Conservation (phyloP, 306 rosid species). For the Prunus davidiana region DNA sequence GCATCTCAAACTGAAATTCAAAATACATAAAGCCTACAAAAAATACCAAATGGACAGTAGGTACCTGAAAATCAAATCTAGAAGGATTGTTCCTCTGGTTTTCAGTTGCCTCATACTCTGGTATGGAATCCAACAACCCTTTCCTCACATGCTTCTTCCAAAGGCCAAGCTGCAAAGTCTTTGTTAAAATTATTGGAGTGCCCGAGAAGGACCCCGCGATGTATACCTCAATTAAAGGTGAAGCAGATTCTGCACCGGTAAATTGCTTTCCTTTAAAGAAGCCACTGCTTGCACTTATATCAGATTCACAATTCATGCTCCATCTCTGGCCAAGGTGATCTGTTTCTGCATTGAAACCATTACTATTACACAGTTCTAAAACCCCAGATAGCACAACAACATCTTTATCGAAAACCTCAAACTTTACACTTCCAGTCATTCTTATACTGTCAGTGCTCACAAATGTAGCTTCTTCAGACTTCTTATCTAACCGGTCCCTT, state of each 20-base stretch:
- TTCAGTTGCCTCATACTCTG: slow-evolving; percentile 59
- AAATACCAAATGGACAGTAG: not conserved
- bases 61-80: slow-evolving; percentile 53
- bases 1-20: not conserved
- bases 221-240: slow-evolving; percentile 70
- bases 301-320: slow-evolving; percentile 66
- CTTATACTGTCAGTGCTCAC: slow-evolving; percentile 80
- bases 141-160: slow-evolving; percentile 51
- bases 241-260: slow-evolving; percentile 37
- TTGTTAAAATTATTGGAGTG: slow-evolving; percentile 72
- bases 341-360: slow-evolving; percentile 36
- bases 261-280: slow-evolving; percentile 53
- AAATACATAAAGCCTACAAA: not conserved
- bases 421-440: slow-evolving; percentile 71
- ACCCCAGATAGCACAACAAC: slow-evolving; percentile 59
- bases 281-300: slow-evolving; percentile 36
- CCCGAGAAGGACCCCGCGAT: slow-evolving; percentile 67
- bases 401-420: slow-evolving; percentile 69
- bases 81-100: slow-evolving; percentile 39
- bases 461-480: slow-evolving; percentile 78
- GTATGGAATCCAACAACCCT: slow-evolving; percentile 56
- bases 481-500: slow-evolving; percentile 69
- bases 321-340: slow-evolving; percentile 45
- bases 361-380: slow-evolving; percentile 44
- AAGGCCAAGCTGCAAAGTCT: slow-evolving; percentile 47